Percentiles rank a stretch among this genome's conserved stretches.
Evolutionary conservation across 1,284 basidiomycete genomes (phyloP).

Genomic region (Phlebopus sp.): DNA sequence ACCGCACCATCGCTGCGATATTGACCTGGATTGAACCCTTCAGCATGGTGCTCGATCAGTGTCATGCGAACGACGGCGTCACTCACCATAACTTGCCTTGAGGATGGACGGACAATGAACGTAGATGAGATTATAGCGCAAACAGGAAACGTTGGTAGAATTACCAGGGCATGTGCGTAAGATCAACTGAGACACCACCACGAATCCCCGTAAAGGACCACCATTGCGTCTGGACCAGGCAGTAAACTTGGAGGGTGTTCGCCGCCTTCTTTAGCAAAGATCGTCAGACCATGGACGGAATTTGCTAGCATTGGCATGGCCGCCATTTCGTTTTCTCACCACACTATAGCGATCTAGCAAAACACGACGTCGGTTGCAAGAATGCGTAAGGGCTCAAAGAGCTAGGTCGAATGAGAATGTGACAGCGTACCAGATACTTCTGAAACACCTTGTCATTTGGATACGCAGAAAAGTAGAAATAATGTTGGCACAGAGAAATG

Average conservation of each 20-base stretch:
- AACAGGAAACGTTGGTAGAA: not conserved
- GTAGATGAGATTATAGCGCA: not conserved
- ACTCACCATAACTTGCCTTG: constrained; percentile 2
- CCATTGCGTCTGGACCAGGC: constrained; percentile 1
- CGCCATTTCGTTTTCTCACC: constrained; percentile 1
- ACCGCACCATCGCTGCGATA: not conserved
- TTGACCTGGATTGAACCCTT: not conserved
- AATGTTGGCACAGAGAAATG: constrained; percentile 4
- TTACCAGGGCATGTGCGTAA: not conserved
- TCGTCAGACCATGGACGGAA: not conserved
- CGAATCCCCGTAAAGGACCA: not conserved
- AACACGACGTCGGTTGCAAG: too few species aligned
- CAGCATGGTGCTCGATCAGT: not conserved
- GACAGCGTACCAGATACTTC: constrained; percentile 2
- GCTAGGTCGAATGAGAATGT: not conserved
- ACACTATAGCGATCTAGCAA: not conserved
- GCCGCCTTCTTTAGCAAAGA: not conserved
- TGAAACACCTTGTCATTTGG: not conserved
- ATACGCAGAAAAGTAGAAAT: not conserved
- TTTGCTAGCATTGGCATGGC: too few species aligned
- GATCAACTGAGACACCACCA: not conserved
- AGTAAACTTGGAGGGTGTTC: constrained; percentile 4
- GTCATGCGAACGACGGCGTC: not conserved
- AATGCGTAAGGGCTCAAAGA: not conserved
- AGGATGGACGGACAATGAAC: too few species aligned